Evolutionary conservation across 345 rosid genomes (phyloP).

Genomic region (Eucalyptus regnans): DNA sequence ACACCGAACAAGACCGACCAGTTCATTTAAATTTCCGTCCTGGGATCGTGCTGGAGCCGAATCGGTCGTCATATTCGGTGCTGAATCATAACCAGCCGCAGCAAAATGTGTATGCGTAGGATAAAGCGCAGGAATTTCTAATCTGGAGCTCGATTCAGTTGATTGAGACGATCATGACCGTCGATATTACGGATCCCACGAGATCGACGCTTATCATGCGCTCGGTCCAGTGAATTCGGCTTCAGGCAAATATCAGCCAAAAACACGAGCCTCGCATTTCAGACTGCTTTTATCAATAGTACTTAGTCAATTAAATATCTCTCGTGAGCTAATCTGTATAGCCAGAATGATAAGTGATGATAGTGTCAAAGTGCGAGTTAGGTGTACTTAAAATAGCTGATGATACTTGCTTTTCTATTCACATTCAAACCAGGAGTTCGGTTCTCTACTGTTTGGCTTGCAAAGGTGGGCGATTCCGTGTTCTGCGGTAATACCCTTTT

Average conservation of each 20-base stretch:
- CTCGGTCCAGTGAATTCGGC: not conserved
- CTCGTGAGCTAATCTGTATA: not conserved
- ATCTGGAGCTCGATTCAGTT: not conserved
- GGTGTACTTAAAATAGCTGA: not conserved
- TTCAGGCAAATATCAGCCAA: accelerated
- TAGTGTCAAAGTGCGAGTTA: not conserved
- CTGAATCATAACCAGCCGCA: not conserved
- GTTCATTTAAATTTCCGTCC: not conserved
- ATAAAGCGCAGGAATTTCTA: not conserved
- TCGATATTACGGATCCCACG: not conserved
- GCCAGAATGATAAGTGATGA: not conserved
- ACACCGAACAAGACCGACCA: not conserved
- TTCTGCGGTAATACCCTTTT: not conserved
- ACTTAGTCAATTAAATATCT: not conserved
- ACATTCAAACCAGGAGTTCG: not conserved
- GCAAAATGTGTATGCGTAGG: not conserved
- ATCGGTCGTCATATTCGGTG: not conserved
- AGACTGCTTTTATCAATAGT: not conserved
- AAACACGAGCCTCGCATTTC: not conserved
- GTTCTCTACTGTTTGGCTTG: accelerated
- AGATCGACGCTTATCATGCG: not conserved
- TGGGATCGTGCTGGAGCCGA: not conserved
- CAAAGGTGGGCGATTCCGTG: not conserved
- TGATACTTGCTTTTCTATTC: not conserved
- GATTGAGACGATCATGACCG: not conserved